These are phyloP conservation scores for Xylariaceae sp. DNA, from an alignment of 2,329 filamentous ascomycete genomes.

Conservation along the genomic window DNA sequence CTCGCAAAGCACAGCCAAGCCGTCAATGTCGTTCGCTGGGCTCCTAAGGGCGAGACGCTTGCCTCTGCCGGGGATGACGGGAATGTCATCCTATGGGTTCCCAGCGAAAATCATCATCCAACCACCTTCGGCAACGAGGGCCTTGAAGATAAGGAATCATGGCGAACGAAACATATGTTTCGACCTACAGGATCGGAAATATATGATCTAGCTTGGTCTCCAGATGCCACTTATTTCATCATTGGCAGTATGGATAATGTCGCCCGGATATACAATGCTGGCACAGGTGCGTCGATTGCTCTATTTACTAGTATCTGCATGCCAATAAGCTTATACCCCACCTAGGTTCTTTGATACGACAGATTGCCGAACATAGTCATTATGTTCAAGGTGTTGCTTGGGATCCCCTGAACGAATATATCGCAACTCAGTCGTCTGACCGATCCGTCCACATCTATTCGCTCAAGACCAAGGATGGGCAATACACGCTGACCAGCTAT, in stretches of 20 bases:
- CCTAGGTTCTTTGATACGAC: conserved; percentile 33
- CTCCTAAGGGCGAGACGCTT: conserved; percentile 88
- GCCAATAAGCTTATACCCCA: background rate
- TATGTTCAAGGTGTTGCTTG: conserved; percentile 98
- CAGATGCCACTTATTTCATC: conserved; percentile 95
- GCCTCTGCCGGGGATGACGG: conserved; percentile 97
- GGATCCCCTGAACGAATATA: conserved; percentile 97
- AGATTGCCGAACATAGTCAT: conserved; percentile 53
- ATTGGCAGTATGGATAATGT: conserved; percentile 99
- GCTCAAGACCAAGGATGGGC: conserved; percentile 92
- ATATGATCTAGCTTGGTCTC: conserved; percentile 98
- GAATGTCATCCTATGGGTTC: conserved; percentile 95
- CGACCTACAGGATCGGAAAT: conserved; percentile 93
- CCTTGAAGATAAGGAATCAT: conserved; percentile 92
- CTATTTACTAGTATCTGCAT: conserved; percentile 46
- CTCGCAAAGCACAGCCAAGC: conserved; percentile 93
- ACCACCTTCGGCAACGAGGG: conserved; percentile 78
- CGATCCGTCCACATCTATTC: conserved; percentile 97
- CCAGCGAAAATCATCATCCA: conserved; percentile 72
- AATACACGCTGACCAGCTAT: conserved; percentile 73
- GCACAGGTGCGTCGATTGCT: conserved; percentile 57
- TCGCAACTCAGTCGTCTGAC: conserved; percentile 97
- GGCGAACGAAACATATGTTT: conserved; percentile 98
- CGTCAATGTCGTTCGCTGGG: conserved; percentile 97
- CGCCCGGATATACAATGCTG: conserved; percentile 93